Evolutionary conservation across 129 eudicot species (phyloP).

Genomic region (Dittrichia graveolens): DNA sequence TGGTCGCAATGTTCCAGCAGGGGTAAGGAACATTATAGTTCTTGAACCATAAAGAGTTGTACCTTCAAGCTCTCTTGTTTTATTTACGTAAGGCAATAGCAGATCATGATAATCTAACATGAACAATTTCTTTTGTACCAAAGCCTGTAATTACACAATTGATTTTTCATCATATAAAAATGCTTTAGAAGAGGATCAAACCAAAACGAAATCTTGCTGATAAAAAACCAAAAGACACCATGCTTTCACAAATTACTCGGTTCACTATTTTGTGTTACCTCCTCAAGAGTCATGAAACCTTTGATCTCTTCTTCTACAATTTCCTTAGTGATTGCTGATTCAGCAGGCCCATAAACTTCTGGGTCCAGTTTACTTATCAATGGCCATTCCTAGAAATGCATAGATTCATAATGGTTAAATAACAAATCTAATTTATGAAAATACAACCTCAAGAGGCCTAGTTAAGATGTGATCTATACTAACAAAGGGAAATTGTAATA

Average conservation of each 20-base stretch:
- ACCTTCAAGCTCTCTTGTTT: slow-evolving; percentile 53
- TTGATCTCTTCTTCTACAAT: slow-evolving; percentile 53
- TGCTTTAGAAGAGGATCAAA: background rate
- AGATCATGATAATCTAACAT: slow-evolving; percentile 76
- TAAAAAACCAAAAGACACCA: background rate
- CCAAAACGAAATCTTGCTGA: no score
- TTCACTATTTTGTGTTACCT: slow-evolving; percentile 32
- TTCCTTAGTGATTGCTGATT: slow-evolving; percentile 72
- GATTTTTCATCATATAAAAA: background rate
- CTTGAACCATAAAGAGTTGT: slow-evolving; percentile 76
- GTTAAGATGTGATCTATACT: background rate
- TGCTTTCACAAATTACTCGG: background rate
- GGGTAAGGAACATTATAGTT: slow-evolving; percentile 64
- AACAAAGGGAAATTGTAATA: background rate
- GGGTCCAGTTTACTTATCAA: slow-evolving; percentile 70
- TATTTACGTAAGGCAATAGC: slow-evolving; percentile 60
- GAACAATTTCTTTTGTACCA: slow-evolving; percentile 63
- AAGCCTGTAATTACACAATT: slow-evolving; percentile 48
- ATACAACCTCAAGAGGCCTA: background rate
- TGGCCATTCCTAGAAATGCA: slow-evolving; percentile 72
- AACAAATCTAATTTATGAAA: background rate
- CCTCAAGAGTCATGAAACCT: slow-evolving; percentile 59
- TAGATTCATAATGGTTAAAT: background rate
- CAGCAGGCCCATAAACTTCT: slow-evolving; percentile 64
- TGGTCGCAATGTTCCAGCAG: slow-evolving; percentile 52